A percentile compares a stretch with the other conserved stretches of the same genome.
These are phyloP conservation scores for Achlya hypogyna DNA, from an alignment of 352 stramenopile genomes.

Conservation along the genomic window DNA sequence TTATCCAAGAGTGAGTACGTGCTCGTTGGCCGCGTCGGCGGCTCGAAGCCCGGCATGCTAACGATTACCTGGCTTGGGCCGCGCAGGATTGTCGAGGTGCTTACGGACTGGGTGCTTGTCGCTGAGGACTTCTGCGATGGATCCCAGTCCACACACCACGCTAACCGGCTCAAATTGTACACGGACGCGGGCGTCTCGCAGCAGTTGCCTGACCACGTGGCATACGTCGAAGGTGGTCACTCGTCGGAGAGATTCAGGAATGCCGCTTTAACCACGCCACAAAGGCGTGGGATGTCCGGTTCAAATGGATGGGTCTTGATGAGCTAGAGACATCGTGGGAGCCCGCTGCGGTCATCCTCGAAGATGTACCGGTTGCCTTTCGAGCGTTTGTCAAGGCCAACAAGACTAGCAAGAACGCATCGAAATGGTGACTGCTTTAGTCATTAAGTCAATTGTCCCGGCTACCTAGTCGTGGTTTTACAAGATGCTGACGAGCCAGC, in stretches of 20 bases:
- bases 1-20: constrained; percentile 20
- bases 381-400: no score
- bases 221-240: constrained; percentile 19
- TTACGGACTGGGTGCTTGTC: constrained; percentile 3
- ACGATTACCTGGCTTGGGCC: constrained; percentile 5
- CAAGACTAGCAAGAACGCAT: no score
- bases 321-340: no score
- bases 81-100: constrained; percentile 4
- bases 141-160: constrained; percentile 10
- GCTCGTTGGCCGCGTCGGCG: constrained; percentile 4
- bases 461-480: no score
- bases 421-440: no score
- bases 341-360: no score
- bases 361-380: no score
- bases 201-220: constrained; percentile 11
- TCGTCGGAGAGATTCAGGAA: constrained; percentile 19
- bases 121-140: constrained; percentile 17
- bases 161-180: constrained; percentile 19
- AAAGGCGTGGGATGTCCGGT: no score
- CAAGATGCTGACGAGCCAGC: no score
- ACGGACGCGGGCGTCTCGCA: background rate
- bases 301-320: no score
- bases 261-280: background rate
- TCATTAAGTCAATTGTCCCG: no score
- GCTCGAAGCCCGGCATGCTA: background rate